Evolutionary conservation across 2,329 filamentous ascomycete genomes (phyloP).

Genomic region (Colletotrichum eleusines): DNA sequence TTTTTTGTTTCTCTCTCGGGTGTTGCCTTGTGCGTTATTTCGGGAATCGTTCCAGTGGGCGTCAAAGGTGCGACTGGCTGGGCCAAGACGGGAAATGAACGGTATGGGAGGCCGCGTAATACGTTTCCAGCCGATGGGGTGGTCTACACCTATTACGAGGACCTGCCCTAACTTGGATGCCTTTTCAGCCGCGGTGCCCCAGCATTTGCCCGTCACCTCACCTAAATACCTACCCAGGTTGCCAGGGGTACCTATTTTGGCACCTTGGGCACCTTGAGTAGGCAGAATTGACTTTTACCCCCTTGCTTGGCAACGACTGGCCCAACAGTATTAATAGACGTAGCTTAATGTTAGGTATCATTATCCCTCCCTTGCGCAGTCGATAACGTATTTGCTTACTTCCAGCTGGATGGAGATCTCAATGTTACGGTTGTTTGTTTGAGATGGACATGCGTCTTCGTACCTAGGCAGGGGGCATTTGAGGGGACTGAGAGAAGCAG

Average conservation of each 20-base stretch:
- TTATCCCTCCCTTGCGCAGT: not conserved
- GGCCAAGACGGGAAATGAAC: not conserved
- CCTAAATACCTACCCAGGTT: not conserved
- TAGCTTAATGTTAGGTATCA: not conserved
- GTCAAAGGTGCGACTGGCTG: not conserved
- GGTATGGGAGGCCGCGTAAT: conserved; percentile 35
- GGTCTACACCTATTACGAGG: no score
- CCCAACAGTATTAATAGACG: not conserved
- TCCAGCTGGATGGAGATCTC: not conserved
- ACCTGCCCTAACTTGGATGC: conserved; percentile 26
- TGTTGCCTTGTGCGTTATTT: not conserved
- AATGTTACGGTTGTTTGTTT: not conserved
- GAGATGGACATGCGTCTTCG: conserved; percentile 20
- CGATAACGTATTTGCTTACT: not conserved
- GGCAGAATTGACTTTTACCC: not conserved
- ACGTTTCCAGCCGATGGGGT: not conserved
- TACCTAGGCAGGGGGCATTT: not conserved
- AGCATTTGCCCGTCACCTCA: no score
- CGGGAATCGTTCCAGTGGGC: not conserved
- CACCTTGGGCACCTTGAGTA: no score
- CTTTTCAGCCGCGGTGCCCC: no score
- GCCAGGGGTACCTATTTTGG: no score
- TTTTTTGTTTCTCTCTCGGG: no score
- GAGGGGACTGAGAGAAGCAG: not conserved
- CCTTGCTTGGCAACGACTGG: conserved; percentile 33